Evolutionary conservation across 2,329 filamentous ascomycete species (phyloP).

Genomic region (Didymella arachidicola): DNA sequence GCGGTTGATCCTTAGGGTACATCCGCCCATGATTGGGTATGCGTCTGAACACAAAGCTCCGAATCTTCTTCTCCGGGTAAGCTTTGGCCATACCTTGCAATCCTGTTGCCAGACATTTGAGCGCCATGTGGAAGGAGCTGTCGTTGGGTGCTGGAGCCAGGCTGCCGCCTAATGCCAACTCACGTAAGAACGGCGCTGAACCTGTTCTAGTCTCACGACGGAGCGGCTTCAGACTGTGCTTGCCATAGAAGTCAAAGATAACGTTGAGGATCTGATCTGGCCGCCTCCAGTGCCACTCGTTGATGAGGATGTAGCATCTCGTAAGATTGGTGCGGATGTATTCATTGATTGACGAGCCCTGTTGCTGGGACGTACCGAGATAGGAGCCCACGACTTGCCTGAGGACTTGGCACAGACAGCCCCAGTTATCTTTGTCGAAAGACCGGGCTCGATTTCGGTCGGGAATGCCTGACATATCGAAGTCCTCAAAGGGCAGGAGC

Average conservation of each 20-base stretch:
- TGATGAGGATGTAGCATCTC: conserved; percentile 63
- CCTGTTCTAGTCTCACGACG: conserved; percentile 60
- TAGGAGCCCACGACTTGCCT: conserved; percentile 59
- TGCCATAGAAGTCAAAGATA: conserved; percentile 68
- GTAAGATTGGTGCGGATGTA: conserved; percentile 62
- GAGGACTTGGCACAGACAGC: conserved; percentile 56
- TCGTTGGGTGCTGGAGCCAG: conserved; percentile 59
- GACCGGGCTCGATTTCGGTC: conserved; percentile 52
- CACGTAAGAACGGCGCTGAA: conserved; percentile 63
- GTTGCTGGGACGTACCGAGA: conserved; percentile 48
- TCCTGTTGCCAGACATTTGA: conserved; percentile 64
- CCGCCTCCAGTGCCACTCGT: conserved; percentile 64
- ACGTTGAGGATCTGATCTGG: conserved; percentile 63
- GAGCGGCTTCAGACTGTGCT: conserved; percentile 60
- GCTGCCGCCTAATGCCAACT: conserved; percentile 54
- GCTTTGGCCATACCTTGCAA: conserved; percentile 56
- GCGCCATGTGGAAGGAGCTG: conserved; percentile 64
- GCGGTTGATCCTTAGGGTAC: conserved; percentile 64
- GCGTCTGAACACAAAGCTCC: conserved; percentile 64
- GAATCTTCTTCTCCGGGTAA: conserved; percentile 63
- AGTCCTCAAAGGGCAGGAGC: conserved; percentile 61
- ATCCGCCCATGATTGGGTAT: conserved; percentile 68
- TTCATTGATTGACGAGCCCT: conserved; percentile 59
- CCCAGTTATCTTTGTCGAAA: conserved; percentile 59
- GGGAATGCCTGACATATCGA: conserved; percentile 60